These are phyloP conservation scores for Pseudonectria buxi DNA, from an alignment of 2,329 filamentous ascomycete genomes.

Conservation along the genomic window DNA sequence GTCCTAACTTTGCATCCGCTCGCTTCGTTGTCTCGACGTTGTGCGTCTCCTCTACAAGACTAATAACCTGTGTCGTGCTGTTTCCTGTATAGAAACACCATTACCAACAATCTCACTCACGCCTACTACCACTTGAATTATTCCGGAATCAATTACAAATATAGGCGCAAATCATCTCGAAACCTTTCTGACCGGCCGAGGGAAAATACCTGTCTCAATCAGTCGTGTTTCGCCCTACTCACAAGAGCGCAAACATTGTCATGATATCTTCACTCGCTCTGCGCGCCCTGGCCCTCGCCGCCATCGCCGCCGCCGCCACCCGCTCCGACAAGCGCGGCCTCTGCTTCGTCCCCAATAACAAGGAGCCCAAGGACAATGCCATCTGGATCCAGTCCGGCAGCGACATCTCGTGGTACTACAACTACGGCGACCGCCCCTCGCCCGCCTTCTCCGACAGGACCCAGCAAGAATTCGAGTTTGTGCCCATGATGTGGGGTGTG, in stretches of 20 bases:
- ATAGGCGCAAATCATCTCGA: background rate
- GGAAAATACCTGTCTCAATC: background rate
- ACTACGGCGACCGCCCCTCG: slow-evolving; percentile 58
- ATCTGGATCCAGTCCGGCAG: slow-evolving; percentile 54
- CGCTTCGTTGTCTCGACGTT: too few relatives aligned
- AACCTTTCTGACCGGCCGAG: too few relatives aligned
- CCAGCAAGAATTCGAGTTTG: slow-evolving; percentile 60
- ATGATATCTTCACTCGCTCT: slow-evolving; percentile 9
- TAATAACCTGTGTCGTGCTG: too few relatives aligned
- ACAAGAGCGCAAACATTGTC: background rate
- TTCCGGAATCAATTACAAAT: background rate
- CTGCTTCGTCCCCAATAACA: slow-evolving; percentile 53
- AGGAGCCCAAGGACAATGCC: slow-evolving; percentile 53
- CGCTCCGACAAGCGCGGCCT: slow-evolving; percentile 61
- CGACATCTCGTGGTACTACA: slow-evolving; percentile 79
- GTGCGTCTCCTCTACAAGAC: too few relatives aligned
- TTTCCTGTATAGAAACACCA: background rate
- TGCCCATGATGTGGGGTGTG: slow-evolving; percentile 74
- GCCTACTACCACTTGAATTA: background rate
- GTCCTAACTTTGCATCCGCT: too few relatives aligned
- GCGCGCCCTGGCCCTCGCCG: slow-evolving; percentile 11
- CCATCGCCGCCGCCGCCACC: slow-evolving; percentile 21
- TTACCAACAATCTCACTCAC: background rate
- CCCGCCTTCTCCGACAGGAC: slow-evolving; percentile 39
- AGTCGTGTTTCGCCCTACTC: background rate